A percentile compares a stretch with the other conserved stretches of the same genome.
These are phyloP conservation scores for Fragilaria crotonensis DNA, from an alignment of 108 stramenopile genomes.

Conservation along the genomic window DNA sequence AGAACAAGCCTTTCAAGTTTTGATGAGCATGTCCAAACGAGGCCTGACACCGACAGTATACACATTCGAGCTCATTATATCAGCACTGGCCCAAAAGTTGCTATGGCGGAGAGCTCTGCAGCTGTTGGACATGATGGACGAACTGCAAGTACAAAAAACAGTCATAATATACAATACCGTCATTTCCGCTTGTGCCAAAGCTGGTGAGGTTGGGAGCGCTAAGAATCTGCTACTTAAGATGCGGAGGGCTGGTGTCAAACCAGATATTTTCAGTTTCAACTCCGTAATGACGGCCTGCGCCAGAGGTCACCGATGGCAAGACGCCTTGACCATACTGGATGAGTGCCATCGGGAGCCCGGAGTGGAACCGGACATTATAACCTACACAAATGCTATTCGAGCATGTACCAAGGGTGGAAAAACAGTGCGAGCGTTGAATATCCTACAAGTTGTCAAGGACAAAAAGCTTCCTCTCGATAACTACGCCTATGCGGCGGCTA, in stretches of 20 bases:
- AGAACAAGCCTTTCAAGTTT: conserved; percentile 25
- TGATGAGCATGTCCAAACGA: conserved; percentile 7
- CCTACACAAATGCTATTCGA: conserved; percentile 69
- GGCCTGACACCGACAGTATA: conserved; percentile 24
- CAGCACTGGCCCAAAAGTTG: conserved; percentile 33
- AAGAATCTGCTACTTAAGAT: conserved; percentile 42
- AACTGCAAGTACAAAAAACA: conserved; percentile 24
- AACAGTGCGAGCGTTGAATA: conserved; percentile 44
- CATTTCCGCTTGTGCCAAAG: conserved; percentile 39
- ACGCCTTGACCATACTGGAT: conserved; percentile 51
- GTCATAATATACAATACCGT: conserved; percentile 52
- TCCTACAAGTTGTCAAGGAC: conserved; percentile 54
- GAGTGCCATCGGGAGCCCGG: conserved; percentile 61
- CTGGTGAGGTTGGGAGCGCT: conserved; percentile 38
- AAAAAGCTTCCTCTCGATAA: conserved; percentile 50
- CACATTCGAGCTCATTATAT: conserved; percentile 46
- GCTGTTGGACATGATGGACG: conserved; percentile 47
- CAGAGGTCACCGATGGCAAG: conserved; percentile 44
- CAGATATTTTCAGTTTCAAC: conserved; percentile 59
- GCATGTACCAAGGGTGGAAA: conserved; percentile 63
- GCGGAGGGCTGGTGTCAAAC: conserved; percentile 35
- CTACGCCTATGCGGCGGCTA: conserved; percentile 74
- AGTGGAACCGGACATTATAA: conserved; percentile 60
- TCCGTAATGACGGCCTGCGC: conserved; percentile 58
- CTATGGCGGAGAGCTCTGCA: conserved; percentile 52